These are phyloP conservation scores for Kregervanrija delftensis DNA, from an alignment of 805 yeast species.

Conservation along the genomic window DNA sequence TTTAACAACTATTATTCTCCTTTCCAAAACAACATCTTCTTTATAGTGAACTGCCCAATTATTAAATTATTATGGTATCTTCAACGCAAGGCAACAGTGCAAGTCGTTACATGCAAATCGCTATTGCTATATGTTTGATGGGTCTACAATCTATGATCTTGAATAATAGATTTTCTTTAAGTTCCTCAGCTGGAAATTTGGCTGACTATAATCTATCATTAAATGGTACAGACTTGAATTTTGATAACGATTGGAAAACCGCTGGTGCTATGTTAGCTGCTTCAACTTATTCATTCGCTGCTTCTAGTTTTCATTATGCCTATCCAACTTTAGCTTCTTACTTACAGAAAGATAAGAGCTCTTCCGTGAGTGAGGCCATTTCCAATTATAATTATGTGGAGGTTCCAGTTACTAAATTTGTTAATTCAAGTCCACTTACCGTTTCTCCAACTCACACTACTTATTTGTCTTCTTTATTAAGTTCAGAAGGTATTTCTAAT, in stretches of 20 bases:
- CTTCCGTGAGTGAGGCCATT: neutral
- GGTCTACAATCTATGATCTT: neutral
- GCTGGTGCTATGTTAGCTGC: slow-evolving; percentile 25
- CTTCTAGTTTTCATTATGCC: slow-evolving; percentile 20
- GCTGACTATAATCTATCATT: neutral
- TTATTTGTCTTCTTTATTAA: slow-evolving; percentile 34
- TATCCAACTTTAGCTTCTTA: slow-evolving; percentile 14
- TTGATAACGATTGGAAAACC: slow-evolving; percentile 26
- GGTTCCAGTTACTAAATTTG: neutral
- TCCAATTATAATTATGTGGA: neutral
- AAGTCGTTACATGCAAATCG: neutral
- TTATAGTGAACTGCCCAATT: too few relatives aligned
- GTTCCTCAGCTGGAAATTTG: slow-evolving; percentile 2
- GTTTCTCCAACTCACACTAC: slow-evolving; percentile 28
- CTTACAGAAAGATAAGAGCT: neutral
- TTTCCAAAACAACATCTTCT: too few relatives aligned
- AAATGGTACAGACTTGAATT: slow-evolving; percentile 5
- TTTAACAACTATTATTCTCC: too few relatives aligned
- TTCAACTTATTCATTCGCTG: slow-evolving; percentile 21
- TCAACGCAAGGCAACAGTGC: neutral
- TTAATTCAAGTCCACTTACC: slow-evolving; percentile 1
- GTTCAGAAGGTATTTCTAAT: slow-evolving; percentile 21
- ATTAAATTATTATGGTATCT: neutral
- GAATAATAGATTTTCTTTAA: neutral
- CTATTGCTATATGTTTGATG: neutral